Conservation (phyloP, 2,329 filamentous ascomycete genomes). For the Colletotrichum sp. region DNA sequence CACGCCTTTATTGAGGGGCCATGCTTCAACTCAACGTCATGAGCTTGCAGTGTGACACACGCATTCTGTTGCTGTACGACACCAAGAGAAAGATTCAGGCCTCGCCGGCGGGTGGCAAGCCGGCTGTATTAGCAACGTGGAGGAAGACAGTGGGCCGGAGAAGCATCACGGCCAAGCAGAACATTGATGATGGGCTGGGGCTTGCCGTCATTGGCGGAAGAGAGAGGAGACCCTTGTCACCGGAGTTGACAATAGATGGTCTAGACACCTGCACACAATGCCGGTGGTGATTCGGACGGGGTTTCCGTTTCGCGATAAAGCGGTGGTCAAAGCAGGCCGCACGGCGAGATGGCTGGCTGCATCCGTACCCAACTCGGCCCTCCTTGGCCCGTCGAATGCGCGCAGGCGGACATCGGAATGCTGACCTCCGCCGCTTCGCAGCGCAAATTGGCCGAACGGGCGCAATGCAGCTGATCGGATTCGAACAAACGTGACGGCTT, state of each 20-base stretch:
- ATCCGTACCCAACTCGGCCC: conserved; percentile 18
- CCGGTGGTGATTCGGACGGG: conserved; percentile 12
- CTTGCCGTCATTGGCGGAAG: conserved; percentile 7
- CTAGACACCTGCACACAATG: conserved; percentile 17
- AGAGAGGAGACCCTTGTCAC: neutral
- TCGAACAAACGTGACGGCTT: neutral
- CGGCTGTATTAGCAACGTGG: neutral
- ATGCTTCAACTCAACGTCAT: conserved; percentile 1
- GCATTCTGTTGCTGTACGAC: neutral
- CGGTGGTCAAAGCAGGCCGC: neutral
- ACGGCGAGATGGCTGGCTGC: conserved; percentile 11
- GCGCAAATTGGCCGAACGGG: neutral
- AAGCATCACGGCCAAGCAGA: neutral
- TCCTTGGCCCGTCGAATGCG: conserved; percentile 2
- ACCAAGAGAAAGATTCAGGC: neutral
- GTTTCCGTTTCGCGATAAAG: conserved; percentile 14
- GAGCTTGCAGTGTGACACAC: neutral
- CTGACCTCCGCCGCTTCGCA: neutral
- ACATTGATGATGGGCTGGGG: neutral
- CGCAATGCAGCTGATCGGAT: neutral
- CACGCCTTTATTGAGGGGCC: neutral
- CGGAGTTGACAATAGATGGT: neutral
- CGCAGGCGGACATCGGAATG: neutral
- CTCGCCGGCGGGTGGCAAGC: neutral
- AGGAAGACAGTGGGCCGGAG: neutral